Percentiles rank a stretch among this genome's conserved stretches.
These are phyloP conservation scores for Geotrichum reessii DNA, from an alignment of 1,139 yeast species.

Conservation along the genomic window DNA sequence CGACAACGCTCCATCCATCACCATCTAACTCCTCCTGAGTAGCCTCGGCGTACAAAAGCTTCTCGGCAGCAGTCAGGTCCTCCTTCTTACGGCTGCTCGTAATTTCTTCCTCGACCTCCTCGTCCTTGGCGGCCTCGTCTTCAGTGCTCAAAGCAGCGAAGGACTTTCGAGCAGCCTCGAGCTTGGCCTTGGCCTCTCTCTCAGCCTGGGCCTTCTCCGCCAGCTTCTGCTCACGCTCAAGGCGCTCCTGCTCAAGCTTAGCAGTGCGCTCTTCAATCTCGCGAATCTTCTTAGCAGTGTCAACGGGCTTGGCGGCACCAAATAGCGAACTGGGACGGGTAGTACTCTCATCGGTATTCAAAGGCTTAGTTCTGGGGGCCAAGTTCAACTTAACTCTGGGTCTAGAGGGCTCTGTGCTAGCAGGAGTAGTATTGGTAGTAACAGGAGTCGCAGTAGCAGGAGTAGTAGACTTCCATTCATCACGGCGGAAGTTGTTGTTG, in stretches of 20 bases:
- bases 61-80: slow-evolving; percentile 39
- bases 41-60: slow-evolving; percentile 36
- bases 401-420: slow-evolving; percentile 15
- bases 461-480: neutral
- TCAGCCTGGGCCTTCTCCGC: slow-evolving; percentile 22
- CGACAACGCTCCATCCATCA: slow-evolving; percentile 65
- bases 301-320: slow-evolving; percentile 40
- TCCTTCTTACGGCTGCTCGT: slow-evolving; percentile 27
- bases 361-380: slow-evolving; percentile 30
- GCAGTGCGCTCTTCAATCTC: slow-evolving; percentile 31
- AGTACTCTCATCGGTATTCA: slow-evolving; percentile 24
- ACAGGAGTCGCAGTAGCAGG: neutral
- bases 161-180: slow-evolving; percentile 26
- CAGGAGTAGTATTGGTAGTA: slow-evolving; percentile 17
- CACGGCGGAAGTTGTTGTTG: slow-evolving; percentile 5
- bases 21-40: slow-evolving; percentile 41
- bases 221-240: slow-evolving; percentile 23
- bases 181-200: slow-evolving; percentile 19
- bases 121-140: slow-evolving; percentile 54
- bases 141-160: slow-evolving; percentile 64
- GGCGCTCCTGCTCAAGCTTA: slow-evolving; percentile 29
- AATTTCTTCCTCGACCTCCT: slow-evolving; percentile 27
- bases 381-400: slow-evolving; percentile 29
- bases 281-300: slow-evolving; percentile 31
- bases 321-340: slow-evolving; percentile 27